These are phyloP conservation scores for Emydomyces testavorans DNA, from an alignment of 2,329 filamentous ascomycete species.

Conservation along the genomic window DNA sequence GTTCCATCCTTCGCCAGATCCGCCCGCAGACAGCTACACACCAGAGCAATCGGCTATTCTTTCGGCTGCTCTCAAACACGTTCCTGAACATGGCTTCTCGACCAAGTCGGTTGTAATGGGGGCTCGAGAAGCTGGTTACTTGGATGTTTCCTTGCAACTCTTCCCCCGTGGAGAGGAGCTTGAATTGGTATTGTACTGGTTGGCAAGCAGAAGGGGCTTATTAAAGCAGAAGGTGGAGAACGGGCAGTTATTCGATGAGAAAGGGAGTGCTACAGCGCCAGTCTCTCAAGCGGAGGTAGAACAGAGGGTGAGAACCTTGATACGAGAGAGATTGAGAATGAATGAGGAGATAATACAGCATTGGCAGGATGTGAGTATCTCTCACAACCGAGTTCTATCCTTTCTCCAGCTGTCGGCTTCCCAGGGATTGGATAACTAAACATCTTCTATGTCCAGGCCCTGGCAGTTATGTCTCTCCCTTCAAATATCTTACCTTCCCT, in stretches of 20 bases:
- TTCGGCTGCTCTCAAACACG: conserved; percentile 63
- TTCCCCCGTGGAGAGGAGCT: conserved; percentile 71
- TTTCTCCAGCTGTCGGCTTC: neutral
- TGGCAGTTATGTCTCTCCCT: conserved; percentile 81
- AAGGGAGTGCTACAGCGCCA: neutral
- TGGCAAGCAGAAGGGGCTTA: conserved; percentile 31
- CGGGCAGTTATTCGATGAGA: conserved; percentile 12
- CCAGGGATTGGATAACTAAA: neutral
- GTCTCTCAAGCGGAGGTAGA: conserved; percentile 32
- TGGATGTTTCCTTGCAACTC: conserved; percentile 73
- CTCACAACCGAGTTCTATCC: neutral
- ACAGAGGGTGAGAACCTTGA: conserved; percentile 56
- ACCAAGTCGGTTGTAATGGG: conserved; percentile 60
- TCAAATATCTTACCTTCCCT: conserved; percentile 64
- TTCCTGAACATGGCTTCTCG: conserved; percentile 76
- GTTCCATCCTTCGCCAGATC: conserved; percentile 51
- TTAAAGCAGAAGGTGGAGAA: conserved; percentile 26
- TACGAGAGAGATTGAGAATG: conserved; percentile 63
- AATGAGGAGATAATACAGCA: conserved; percentile 61
- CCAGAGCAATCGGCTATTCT: conserved; percentile 63
- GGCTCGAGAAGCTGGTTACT: conserved; percentile 71
- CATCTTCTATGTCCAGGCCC: conserved; percentile 46
- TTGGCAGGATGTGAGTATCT: conserved; percentile 67
- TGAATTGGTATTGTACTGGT: conserved; percentile 53
- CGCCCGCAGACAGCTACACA: conserved; percentile 47